A percentile compares a stretch with the other conserved stretches of the same genome.
phyloP scores from a whole-genome alignment of 192 early-diverging fungal species.

The Coemansia sp. region DNA sequence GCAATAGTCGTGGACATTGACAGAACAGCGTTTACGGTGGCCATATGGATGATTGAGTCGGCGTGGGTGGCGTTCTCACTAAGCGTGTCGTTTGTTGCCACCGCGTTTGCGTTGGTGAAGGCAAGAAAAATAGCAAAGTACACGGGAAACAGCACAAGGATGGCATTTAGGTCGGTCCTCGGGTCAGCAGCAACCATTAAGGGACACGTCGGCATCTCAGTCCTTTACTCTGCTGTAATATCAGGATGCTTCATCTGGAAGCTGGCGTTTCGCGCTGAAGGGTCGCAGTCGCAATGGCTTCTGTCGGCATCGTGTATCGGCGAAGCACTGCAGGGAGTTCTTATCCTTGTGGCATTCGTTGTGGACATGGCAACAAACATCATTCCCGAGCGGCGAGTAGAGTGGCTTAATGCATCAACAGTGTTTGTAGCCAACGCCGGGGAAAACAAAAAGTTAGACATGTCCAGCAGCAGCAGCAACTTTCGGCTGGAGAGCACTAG shows the following conservation, averaged over 20 bases:
- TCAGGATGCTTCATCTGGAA: slow-evolving; percentile 6
- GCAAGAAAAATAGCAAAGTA: slow-evolving; percentile 22
- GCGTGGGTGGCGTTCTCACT: slow-evolving; percentile 21
- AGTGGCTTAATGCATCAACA: slow-evolving; percentile 15
- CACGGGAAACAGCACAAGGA: not conserved
- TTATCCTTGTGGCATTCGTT: slow-evolving; percentile 20
- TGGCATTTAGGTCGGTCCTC: slow-evolving; percentile 18
- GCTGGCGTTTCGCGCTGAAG: slow-evolving; percentile 25
- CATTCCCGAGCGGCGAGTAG: not conserved
- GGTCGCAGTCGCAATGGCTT: slow-evolving; percentile 22
- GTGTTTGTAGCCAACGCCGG: slow-evolving; percentile 4
- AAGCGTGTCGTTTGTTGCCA: not conserved
- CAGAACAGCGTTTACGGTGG: slow-evolving; percentile 12
- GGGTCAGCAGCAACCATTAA: slow-evolving; percentile 26
- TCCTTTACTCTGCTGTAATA: slow-evolving; percentile 20
- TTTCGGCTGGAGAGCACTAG: slow-evolving; percentile 3
- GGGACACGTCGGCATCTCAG: slow-evolving; percentile 13
- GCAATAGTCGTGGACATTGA: slow-evolving; percentile 1
- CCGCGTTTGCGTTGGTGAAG: slow-evolving; percentile 22
- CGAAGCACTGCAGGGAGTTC: slow-evolving; percentile 21
- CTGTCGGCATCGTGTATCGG: slow-evolving; percentile 11
- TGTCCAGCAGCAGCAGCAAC: not conserved
- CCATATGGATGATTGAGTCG: slow-evolving; percentile 31
- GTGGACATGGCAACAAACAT: slow-evolving; percentile 16
- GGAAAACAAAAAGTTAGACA: not conserved